Evolutionary conservation across 2,329 filamentous ascomycete genomes (phyloP).

Genomic region (Sordariomycetes sp.): DNA sequence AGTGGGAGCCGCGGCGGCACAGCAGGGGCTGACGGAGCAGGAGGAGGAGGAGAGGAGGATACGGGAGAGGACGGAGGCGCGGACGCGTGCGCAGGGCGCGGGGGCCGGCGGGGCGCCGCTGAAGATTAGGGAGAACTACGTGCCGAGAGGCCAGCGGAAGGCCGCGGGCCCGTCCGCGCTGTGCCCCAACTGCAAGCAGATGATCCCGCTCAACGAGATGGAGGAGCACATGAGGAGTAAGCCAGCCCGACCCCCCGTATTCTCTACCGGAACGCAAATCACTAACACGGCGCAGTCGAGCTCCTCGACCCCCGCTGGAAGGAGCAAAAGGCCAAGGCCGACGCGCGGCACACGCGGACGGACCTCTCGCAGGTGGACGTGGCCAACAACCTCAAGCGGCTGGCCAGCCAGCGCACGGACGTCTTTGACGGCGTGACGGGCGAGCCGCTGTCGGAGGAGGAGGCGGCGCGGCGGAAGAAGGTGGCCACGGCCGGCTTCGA

Average conservation of each 20-base stretch:
- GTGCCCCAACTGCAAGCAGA: conserved; percentile 88
- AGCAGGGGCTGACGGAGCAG: conserved; percentile 30
- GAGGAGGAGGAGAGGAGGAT: conserved; percentile 55
- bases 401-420: conserved; percentile 79
- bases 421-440: conserved; percentile 71
- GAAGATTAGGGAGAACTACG: conserved; percentile 90
- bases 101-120: conserved; percentile 62
- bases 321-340: conserved; percentile 83
- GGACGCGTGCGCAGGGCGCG: conserved; percentile 61
- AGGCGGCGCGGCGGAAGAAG: conserved; percentile 64
- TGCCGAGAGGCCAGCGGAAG: conserved; percentile 63
- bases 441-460: conserved; percentile 60
- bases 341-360: conserved; percentile 73
- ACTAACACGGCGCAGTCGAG: conserved; percentile 56
- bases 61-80: conserved; percentile 49
- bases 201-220: conserved; percentile 77
- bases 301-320: conserved; percentile 91
- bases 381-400: conserved; percentile 88
- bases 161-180: conserved; percentile 52
- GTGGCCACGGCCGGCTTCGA: conserved; percentile 57
- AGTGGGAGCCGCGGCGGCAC: conserved; percentile 10
- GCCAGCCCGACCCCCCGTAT: conserved; percentile 11
- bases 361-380: conserved; percentile 81
- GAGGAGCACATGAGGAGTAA: conserved; percentile 84
- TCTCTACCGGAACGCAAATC: neutral